Evolutionary conservation across 1,284 basidiomycete genomes (phyloP), one percentile per base, ranked within the genome.

Genomic region (Boletus sp.): DNA sequence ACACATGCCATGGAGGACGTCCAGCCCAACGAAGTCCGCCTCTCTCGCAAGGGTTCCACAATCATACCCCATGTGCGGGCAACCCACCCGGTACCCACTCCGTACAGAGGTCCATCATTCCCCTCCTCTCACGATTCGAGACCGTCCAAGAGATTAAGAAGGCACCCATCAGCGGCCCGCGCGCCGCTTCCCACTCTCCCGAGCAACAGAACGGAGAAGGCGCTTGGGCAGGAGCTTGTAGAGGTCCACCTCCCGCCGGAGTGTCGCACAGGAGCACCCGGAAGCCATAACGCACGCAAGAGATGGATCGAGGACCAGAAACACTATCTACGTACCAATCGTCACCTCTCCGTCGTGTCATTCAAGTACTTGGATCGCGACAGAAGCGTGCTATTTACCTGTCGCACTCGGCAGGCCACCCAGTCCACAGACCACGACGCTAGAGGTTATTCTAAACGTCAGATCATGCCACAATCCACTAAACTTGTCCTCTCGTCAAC

Each of bases 11-110:
- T 68, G 57, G 79, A 80, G 63, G 78, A 80, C 63, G 59, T 63
- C 2, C 79, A 80, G 52, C 77, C 77, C n/a, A 80, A 79, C 59
- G 76, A 79, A 62, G 51, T 69, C 8, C 76, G 76, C 43, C 64
- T 72, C 51, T 56, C 72, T 35, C 69, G 72, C 45, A 78, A 79
- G 59, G 77, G 77, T 0, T 65, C 56, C 18, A 58, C 67, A 1
- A 31, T 41, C 9, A 60, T 79, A 2, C 78, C 78, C 3, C 58
- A 58, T 18, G 70, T 80, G 31, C 61, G 58, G 35, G 29, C 50
- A 1, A 29, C 53, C 20, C 51, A 35, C 41, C 45, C 52, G 15
- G 7, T 15, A 16, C 7, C 7, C 15, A 43, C 22, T 16, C 24
- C 44, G 0, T 35, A 52, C 43, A 42, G 29, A 37, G 27, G 29